A percentile compares a stretch with the other conserved stretches of the same genome.
These are phyloP conservation scores for Cryptosporidium canis DNA, from an alignment of 169 alveolate genomes.

Conservation along the genomic window DNA sequence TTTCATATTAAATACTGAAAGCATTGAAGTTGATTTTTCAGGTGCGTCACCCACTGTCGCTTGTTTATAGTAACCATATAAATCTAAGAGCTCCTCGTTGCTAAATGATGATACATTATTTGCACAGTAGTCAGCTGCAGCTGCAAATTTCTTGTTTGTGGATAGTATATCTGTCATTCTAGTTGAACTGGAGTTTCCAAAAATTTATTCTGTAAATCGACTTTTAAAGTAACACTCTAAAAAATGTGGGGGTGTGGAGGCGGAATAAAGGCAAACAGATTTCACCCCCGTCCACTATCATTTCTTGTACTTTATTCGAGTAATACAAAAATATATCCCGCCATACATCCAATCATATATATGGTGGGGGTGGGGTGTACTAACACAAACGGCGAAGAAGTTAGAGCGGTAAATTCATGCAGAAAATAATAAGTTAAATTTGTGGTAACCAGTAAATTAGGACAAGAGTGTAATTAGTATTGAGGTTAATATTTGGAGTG, in stretches of 20 bases:
- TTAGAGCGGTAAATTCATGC: not conserved
- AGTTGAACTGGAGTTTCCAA: not conserved
- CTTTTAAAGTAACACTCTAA: not conserved
- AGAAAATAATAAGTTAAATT: not conserved
- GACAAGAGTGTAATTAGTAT: not conserved
- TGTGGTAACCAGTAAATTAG: not conserved
- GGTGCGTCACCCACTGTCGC: conserved; percentile 86
- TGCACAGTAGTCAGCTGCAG: conserved; percentile 61
- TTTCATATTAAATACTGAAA: conserved; percentile 82
- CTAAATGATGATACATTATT: conserved; percentile 64
- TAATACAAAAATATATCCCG: not conserved
- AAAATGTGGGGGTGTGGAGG: too few relatives aligned
- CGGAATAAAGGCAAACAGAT: not conserved
- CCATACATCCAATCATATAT: not conserved
- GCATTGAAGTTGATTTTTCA: conserved; percentile 74
- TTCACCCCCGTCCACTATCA: not conserved
- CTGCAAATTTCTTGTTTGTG: conserved; percentile 35
- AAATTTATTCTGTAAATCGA: not conserved
- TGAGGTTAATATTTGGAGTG: conserved; percentile 11
- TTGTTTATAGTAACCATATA: conserved; percentile 84
- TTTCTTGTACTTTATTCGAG: not conserved
- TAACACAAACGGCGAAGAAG: not conserved
- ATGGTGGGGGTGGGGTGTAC: not conserved
- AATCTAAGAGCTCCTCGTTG: conserved; percentile 77
- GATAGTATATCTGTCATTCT: conserved; percentile 37